phyloP scores from a whole-genome alignment of 73 alveolate species.

The Tetrahymena borealis region DNA sequence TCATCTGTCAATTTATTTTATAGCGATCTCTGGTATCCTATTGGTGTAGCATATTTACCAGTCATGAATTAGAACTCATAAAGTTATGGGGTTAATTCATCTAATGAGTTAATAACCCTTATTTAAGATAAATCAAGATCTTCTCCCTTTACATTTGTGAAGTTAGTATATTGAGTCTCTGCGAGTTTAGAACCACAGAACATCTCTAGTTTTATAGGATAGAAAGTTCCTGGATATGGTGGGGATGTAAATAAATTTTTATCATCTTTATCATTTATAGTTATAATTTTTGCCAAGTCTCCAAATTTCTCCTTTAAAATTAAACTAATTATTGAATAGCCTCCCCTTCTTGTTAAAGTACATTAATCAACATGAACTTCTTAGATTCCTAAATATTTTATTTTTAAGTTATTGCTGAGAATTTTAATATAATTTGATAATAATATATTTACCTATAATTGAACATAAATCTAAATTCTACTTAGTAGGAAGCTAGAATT shows the following conservation, averaged over 20 bases:
- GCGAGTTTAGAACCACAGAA: neutral
- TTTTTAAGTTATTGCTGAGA: too few species aligned
- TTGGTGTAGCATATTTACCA: neutral
- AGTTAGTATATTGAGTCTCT: neutral
- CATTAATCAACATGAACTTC: neutral
- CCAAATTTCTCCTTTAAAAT: neutral
- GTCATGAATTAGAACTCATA: neutral
- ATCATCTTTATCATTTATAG: neutral
- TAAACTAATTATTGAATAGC: neutral
- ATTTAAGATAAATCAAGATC: neutral
- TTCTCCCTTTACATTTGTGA: neutral
- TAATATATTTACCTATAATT: neutral
- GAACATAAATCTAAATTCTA: neutral
- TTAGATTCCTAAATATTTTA: too few species aligned
- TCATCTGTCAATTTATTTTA: neutral
- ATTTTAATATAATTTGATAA: too few species aligned
- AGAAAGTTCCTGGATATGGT: neutral
- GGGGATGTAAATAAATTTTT: neutral
- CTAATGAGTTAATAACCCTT: neutral
- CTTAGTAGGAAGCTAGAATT: neutral
- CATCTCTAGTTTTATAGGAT: neutral
- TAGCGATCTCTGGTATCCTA: neutral
- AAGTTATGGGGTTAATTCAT: neutral
- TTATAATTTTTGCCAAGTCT: neutral
- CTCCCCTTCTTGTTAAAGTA: neutral